Base-by-base conservation (phyloP, 306 rosid species). In the Rosa rugosa region DNA sequence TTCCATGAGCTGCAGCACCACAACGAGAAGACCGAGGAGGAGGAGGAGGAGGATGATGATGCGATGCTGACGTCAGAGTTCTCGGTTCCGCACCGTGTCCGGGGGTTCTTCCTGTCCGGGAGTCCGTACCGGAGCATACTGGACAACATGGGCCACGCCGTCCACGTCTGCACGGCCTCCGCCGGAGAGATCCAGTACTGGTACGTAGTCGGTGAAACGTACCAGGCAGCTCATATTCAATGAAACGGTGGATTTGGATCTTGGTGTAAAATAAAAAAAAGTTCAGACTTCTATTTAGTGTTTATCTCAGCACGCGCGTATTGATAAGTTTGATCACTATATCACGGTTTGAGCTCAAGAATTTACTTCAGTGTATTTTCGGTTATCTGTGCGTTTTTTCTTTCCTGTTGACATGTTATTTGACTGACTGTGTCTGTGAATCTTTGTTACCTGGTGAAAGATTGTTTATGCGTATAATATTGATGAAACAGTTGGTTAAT, bases 81-180 rank as follows among this genome's bases (percentile, higher is more conserved):
- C 75, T 77, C 87, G 53, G 59, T 65, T 2, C 14, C 40, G 51
- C 77, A 83, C 62, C 56, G 34, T 3, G 25, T 83, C 34, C 77
- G 85, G 18, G 88, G 90, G 0, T 81, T 44, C 81, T 86, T 78
- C 87, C 66, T 69, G 67, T 77, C 87, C 7, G 75, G 64, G 14
- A 75, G 81, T 77, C 88, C 93, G 2, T 87, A 84, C 69, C 87
- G 80, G 18, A 83, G 75, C 57, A 77, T 86, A n/a, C 67, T 92
- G 87, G 87, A 87, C 42, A 76, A 81, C n/a, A 85, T 89, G 81
- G 95, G 93, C 3, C 93, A 82, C 73, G 91, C 93, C 44, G 88
- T 92, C 85, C 83, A 80, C 79, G 88, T 89, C 1, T 85, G 78
- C 70, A 59, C 69, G 47, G 87, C 87, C 63, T 81, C 89, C 71